phyloP scores from a whole-genome alignment of 805 yeast genomes.

The Scheffersomyces lignosus region DNA sequence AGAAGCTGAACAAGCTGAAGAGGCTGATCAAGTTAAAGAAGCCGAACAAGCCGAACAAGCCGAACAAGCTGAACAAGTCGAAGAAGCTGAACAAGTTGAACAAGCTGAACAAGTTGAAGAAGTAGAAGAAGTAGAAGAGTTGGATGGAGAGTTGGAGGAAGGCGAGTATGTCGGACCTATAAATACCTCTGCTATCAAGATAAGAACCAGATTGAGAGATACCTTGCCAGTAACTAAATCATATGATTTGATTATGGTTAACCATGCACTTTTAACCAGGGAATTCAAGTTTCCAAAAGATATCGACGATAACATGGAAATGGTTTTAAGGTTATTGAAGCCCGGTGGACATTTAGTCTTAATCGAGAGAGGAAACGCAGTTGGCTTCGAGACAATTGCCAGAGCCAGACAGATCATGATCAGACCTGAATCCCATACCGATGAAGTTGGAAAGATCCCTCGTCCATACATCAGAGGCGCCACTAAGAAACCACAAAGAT shows the following conservation, averaged over 20 bases:
- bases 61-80: conserved; percentile 1
- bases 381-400: conserved; percentile 86
- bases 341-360: conserved; percentile 82
- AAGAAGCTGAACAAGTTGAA: not conserved
- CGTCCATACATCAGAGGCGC: conserved; percentile 64
- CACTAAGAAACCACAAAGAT: conserved; percentile 37
- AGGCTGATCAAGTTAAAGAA: conserved; percentile 16
- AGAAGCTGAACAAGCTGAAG: no score
- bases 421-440: conserved; percentile 71
- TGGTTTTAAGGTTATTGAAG: conserved; percentile 57
- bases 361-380: conserved; percentile 85
- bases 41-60: no score
- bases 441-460: conserved; percentile 63
- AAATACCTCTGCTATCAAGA: conserved; percentile 53
- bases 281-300: conserved; percentile 65
- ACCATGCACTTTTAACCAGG: conserved; percentile 70
- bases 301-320: conserved; percentile 66
- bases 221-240: conserved; percentile 50
- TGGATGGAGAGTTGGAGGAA: conserved; percentile 7
- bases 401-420: conserved; percentile 87
- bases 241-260: conserved; percentile 82
- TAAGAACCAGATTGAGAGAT: conserved; percentile 56
- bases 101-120: conserved; percentile 6
- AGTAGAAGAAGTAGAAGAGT: conserved; percentile 7
- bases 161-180: conserved; percentile 45